phyloP scores from a whole-genome alignment of 1,284 basidiomycete species.

The Cryptococcus wingfieldii region DNA sequence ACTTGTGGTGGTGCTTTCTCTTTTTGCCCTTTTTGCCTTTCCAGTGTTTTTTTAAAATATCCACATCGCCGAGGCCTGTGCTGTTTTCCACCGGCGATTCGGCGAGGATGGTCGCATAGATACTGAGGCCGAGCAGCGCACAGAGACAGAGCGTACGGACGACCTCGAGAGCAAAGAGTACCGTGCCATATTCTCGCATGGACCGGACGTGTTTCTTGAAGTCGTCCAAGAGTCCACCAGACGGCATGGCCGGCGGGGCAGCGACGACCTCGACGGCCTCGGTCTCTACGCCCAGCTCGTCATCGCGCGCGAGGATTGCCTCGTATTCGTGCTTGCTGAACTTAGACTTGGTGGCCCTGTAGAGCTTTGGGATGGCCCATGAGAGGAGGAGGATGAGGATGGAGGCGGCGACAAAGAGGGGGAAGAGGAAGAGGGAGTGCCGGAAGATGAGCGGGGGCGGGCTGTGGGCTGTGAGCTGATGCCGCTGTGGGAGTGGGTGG shows the following conservation, averaged over 20 bases:
- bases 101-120: conserved; percentile 44
- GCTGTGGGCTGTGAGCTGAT: conserved; percentile 14
- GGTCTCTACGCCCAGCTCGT: conserved; percentile 17
- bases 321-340: conserved; percentile 19
- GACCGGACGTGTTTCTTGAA: conserved; percentile 37
- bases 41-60: conserved; percentile 9
- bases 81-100: conserved; percentile 24
- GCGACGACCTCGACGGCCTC: conserved; percentile 19
- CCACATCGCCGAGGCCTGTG: conserved; percentile 4
- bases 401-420: conserved; percentile 36
- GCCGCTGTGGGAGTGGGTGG: background rate
- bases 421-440: conserved; percentile 43
- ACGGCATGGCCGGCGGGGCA: conserved; percentile 29
- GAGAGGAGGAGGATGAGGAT: conserved; percentile 28
- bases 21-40: conserved; percentile 38
- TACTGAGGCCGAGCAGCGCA: conserved; percentile 42
- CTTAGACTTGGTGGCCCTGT: conserved; percentile 9
- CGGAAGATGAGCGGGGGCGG: conserved; percentile 31
- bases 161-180: conserved; percentile 42
- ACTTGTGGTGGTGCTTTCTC: conserved; percentile 27
- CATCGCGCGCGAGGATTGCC: conserved; percentile 26
- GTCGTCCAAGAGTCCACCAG: conserved; percentile 41
- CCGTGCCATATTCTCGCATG: conserved; percentile 35
- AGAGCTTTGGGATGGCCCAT: conserved; percentile 26
- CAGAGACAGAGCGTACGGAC: conserved; percentile 34